Conservation (phyloP, 352 stramenopile species). For the Globisporangium apiculatum region DNA sequence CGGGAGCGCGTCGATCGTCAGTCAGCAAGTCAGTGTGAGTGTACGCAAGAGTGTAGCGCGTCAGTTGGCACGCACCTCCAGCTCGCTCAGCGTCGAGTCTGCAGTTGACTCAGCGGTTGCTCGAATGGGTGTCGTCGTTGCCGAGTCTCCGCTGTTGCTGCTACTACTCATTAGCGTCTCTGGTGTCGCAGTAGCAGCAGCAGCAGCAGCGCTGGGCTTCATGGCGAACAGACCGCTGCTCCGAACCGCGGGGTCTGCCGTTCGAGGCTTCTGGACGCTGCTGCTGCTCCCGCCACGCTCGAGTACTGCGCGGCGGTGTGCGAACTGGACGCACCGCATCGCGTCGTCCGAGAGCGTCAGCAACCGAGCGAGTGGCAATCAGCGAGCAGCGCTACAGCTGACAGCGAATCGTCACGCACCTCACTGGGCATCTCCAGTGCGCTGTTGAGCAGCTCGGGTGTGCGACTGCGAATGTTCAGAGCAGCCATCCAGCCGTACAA, state of each 20-base stretch:
- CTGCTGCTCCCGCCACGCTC: slow-evolving; percentile 4
- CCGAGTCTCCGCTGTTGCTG: not conserved
- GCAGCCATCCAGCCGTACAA: not conserved
- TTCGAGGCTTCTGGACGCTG: slow-evolving; percentile 10
- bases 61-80: not conserved
- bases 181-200: not conserved
- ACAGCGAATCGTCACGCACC: not conserved
- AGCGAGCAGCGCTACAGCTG: not conserved
- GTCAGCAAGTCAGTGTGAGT: no score
- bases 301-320: slow-evolving; percentile 1
- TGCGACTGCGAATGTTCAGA: not conserved
- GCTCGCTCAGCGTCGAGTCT: slow-evolving; percentile 27
- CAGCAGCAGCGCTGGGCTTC: slow-evolving; percentile 2
- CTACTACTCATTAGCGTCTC: not conserved
- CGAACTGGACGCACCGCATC: not conserved
- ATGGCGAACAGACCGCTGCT: not conserved
- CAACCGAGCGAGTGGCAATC: not conserved
- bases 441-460: slow-evolving; percentile 6
- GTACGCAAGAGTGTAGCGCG: slow-evolving; percentile 7
- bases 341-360: no score
- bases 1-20: no score
- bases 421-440: slow-evolving; percentile 9
- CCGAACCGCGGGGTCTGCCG: slow-evolving; percentile 4
- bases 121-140: not conserved
- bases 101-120: slow-evolving; percentile 5